Percentiles rank a stretch among this genome's conserved stretches.
Conservation (phyloP, 192 early-diverging fungal genomes). For the Pilaira anomala region DNA sequence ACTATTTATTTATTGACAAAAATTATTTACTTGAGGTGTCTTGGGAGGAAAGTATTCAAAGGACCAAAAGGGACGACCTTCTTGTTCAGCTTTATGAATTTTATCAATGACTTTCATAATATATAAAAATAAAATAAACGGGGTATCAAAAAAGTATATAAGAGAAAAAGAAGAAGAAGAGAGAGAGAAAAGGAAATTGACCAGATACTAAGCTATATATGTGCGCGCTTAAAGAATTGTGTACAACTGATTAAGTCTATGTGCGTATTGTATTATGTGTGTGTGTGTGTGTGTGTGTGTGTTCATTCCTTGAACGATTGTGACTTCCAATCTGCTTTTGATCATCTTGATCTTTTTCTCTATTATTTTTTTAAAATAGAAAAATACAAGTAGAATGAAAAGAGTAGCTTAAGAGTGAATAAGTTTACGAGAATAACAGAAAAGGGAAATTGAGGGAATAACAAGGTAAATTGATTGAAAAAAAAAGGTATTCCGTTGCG, state of each 20-base stretch:
- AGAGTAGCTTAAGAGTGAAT: no score
- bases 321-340: background rate
- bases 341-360: background rate
- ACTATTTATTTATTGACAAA: background rate
- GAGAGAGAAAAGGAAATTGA: background rate
- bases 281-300: no score
- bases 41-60: slow-evolving; percentile 99
- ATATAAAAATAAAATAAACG: background rate
- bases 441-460: no score
- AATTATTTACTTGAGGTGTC: slow-evolving; percentile 61
- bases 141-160: background rate
- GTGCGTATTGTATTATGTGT: no score
- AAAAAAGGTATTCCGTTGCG: no score
- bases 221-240: background rate
- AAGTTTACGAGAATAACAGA: no score
- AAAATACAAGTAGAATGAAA: no score
- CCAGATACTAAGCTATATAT: no score
- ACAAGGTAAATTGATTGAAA: no score
- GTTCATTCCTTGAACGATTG: background rate
- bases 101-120: slow-evolving; percentile 78
- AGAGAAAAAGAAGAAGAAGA: slow-evolving; percentile 2
- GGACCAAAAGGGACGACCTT: slow-evolving; percentile 75
- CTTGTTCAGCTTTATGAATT: slow-evolving; percentile 63
- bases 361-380: no score
- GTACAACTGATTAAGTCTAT: no score